Evolutionary conservation across 306 rosid species (phyloP).

Genomic region (Cucumis sativus): DNA sequence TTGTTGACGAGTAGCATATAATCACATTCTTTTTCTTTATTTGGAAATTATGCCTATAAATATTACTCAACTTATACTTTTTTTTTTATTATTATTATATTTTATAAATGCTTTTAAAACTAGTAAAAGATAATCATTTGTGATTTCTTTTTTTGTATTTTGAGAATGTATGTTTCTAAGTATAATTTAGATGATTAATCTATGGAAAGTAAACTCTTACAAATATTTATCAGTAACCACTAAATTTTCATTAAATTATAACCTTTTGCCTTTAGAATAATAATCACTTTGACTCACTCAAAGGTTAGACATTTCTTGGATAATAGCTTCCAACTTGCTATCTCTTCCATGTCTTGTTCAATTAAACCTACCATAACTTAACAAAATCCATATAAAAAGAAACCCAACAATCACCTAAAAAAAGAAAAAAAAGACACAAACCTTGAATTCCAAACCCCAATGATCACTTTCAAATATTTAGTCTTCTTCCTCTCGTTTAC

Average conservation of each 20-base stretch:
- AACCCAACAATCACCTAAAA: neutral
- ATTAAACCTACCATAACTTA: neutral
- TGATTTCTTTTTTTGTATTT: too few relatives aligned
- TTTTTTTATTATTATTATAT: too few relatives aligned
- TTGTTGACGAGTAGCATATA: neutral
- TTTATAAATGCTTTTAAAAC: too few relatives aligned
- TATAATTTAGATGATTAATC: too few relatives aligned
- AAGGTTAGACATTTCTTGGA: neutral
- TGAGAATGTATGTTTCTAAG: too few relatives aligned
- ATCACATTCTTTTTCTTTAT: too few relatives aligned
- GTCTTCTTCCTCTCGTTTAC: conserved; percentile 7
- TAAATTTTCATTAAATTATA: neutral
- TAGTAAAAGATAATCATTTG: too few relatives aligned
- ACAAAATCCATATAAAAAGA: neutral
- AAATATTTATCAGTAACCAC: too few relatives aligned
- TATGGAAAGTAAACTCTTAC: too few relatives aligned
- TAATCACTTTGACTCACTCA: neutral
- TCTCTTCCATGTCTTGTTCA: neutral
- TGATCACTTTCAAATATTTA: neutral
- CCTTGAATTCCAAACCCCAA: neutral
- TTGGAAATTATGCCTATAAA: too few relatives aligned
- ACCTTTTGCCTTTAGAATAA: neutral
- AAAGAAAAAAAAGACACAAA: neutral
- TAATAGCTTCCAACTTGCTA: neutral
- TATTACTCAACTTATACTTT: too few relatives aligned